These are phyloP conservation scores for Platanus orientalis DNA, from an alignment of 164 flowering plant genomes.

Conservation along the genomic window DNA sequence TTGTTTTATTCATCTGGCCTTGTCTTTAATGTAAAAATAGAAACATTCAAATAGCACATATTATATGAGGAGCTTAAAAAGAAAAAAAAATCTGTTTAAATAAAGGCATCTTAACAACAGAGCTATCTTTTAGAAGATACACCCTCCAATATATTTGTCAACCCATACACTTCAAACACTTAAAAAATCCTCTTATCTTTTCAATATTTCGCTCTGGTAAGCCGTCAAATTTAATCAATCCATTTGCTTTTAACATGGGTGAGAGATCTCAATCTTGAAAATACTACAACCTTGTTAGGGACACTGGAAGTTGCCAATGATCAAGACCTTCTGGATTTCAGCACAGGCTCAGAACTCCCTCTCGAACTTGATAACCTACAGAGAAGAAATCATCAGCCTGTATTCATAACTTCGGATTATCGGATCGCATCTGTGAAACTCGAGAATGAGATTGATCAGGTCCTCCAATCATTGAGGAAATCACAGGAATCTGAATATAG, in stretches of 20 bases:
- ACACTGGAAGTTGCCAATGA: neutral
- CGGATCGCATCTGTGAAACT: conserved; percentile 31
- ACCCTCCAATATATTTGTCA: no score
- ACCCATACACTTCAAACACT: no score
- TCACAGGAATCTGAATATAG: conserved; percentile 64
- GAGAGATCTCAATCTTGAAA: neutral
- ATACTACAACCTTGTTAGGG: conserved; percentile 1
- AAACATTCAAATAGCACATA: no score
- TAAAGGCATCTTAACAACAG: no score
- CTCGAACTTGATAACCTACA: neutral
- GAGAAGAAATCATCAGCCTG: conserved; percentile 5
- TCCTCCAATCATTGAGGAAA: conserved; percentile 46
- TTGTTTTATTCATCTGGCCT: no score
- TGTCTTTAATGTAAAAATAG: no score
- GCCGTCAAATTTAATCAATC: neutral
- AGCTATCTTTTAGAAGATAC: no score
- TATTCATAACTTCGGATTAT: conserved; percentile 18
- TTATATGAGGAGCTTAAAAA: no score
- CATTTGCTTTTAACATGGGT: neutral
- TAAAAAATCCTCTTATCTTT: no score
- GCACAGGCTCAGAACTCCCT: neutral
- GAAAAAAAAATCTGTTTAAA: no score
- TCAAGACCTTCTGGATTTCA: neutral
- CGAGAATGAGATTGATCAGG: conserved; percentile 46
- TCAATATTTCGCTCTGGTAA: no score